phyloP scores from a whole-genome alignment of 2,329 filamentous ascomycete genomes.

The Metarhizium robertsii region DNA sequence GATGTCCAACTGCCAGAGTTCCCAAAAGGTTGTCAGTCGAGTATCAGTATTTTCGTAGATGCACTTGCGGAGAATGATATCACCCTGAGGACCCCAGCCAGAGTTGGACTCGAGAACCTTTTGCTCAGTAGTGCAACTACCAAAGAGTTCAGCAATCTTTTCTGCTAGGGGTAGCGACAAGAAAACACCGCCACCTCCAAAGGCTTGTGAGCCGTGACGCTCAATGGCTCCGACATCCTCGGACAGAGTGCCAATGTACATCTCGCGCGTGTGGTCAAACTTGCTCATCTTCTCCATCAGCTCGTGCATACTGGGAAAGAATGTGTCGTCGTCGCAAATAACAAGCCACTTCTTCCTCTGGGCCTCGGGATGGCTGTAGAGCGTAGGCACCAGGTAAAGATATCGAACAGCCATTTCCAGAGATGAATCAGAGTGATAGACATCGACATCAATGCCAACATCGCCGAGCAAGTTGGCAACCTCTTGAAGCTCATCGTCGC shows the following conservation, averaged over 20 bases:
- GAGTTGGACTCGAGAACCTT: slow-evolving; percentile 46
- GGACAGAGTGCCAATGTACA: slow-evolving; percentile 53
- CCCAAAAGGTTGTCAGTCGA: slow-evolving; percentile 45
- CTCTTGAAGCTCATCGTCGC: slow-evolving; percentile 39
- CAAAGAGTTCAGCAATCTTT: slow-evolving; percentile 34
- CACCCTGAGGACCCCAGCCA: slow-evolving; percentile 51
- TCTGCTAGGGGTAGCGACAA: slow-evolving; percentile 41
- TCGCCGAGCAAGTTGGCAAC: slow-evolving; percentile 35
- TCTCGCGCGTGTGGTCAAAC: slow-evolving; percentile 40
- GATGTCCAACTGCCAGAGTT: slow-evolving; percentile 53
- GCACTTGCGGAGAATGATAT: slow-evolving; percentile 53
- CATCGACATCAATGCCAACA: slow-evolving; percentile 47
- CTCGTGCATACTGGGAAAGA: slow-evolving; percentile 50
- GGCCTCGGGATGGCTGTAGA: slow-evolving; percentile 43
- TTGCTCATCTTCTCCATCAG: slow-evolving; percentile 40
- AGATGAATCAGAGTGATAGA: slow-evolving; percentile 42
- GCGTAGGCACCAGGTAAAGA: slow-evolving; percentile 41
- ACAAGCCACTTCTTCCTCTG: slow-evolving; percentile 48
- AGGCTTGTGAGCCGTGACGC: slow-evolving; percentile 53
- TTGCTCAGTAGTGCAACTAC: slow-evolving; percentile 35
- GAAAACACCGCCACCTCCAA: slow-evolving; percentile 55
- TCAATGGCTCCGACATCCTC: slow-evolving; percentile 52
- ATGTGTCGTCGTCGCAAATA: slow-evolving; percentile 56
- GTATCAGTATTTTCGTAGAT: slow-evolving; percentile 54
- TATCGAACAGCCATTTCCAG: slow-evolving; percentile 52